phyloP scores from a whole-genome alignment of 108 stramenopile species.

The Nitzschia inconspicua region DNA sequence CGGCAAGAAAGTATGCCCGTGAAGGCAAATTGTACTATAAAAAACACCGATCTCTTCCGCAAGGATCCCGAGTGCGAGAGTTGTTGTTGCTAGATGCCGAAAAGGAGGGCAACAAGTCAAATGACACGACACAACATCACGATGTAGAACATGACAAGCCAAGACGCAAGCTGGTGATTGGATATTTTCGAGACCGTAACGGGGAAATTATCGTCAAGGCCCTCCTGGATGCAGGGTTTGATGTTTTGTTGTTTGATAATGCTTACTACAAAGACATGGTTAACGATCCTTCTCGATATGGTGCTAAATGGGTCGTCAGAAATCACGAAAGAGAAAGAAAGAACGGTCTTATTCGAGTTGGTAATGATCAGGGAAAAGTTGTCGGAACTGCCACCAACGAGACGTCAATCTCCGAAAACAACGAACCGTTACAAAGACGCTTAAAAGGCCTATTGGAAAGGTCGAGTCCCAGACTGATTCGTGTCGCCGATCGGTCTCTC shows the following conservation, averaged over 20 bases:
- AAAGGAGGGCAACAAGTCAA: not conserved
- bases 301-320: slow-evolving; percentile 13
- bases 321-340: slow-evolving; percentile 8
- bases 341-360: not conserved
- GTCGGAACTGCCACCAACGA: not conserved
- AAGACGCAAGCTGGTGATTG: slow-evolving; percentile 25
- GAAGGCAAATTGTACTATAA: not conserved
- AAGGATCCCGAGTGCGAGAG: not conserved
- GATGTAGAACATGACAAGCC: not conserved
- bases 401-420: not conserved
- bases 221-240: slow-evolving; percentile 15
- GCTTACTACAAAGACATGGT: slow-evolving; percentile 10
- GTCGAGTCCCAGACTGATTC: slow-evolving; percentile 10
- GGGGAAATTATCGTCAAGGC: slow-evolving; percentile 17
- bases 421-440: not conserved
- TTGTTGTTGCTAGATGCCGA: not conserved
- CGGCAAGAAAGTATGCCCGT: slow-evolving; percentile 1
- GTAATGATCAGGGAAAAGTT: not conserved
- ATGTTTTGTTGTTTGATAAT: slow-evolving; percentile 31
- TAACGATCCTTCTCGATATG: slow-evolving; percentile 8
- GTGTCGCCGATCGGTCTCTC: slow-evolving; percentile 24
- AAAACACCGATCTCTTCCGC: not conserved
- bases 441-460: not conserved
- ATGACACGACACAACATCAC: not conserved
- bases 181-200: slow-evolving; percentile 35